phyloP scores from a whole-genome alignment of 2,329 filamentous ascomycete genomes.

The Aspergillus tubingensis region DNA sequence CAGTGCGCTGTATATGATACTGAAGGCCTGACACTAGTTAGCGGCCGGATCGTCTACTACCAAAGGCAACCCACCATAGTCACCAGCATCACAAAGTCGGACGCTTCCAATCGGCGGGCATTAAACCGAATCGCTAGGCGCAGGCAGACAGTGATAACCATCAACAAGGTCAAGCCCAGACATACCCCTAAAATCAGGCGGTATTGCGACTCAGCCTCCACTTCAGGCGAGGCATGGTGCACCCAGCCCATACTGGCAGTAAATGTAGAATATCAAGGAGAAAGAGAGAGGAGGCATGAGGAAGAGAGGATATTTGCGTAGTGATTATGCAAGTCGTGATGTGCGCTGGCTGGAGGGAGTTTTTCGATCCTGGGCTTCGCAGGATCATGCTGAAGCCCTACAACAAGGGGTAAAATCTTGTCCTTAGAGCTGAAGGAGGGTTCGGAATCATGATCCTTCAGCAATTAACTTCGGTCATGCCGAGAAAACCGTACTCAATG shows the following conservation, averaged over 20 bases:
- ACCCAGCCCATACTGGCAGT: constrained; percentile 53
- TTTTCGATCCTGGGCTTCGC: neutral
- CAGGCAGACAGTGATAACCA: constrained; percentile 44
- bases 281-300: neutral
- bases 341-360: neutral
- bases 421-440: neutral
- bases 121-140: constrained; percentile 48
- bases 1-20: constrained; percentile 52
- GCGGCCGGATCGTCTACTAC: constrained; percentile 13
- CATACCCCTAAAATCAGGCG: constrained; percentile 54
- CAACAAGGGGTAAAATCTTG: neutral
- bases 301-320: neutral
- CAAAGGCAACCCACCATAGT: constrained; percentile 32
- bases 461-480: neutral
- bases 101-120: constrained; percentile 49
- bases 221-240: constrained; percentile 50
- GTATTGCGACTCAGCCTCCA: constrained; percentile 53
- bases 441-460: neutral
- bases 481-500: neutral
- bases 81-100: constrained; percentile 49
- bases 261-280: neutral
- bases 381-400: neutral
- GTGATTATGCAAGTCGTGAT: neutral
- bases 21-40: constrained; percentile 44
- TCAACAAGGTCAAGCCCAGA: constrained; percentile 48